Evolutionary conservation across 768 basidiomycete genomes (phyloP), one percentile per base, ranked within the genome.

Genomic region (Punctularia strigosozonata): DNA sequence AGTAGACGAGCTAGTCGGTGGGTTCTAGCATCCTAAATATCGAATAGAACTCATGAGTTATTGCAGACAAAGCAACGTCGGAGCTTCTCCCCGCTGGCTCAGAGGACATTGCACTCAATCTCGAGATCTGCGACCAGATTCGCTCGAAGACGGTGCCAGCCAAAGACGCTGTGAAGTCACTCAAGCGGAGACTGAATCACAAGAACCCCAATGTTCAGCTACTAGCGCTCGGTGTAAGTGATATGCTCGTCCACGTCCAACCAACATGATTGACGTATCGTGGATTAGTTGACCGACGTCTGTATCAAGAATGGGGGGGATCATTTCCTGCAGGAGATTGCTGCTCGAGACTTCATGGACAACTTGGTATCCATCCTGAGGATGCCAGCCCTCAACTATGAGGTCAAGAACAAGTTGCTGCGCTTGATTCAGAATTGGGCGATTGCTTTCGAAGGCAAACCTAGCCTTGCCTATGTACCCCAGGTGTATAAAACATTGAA

Each of bases 221-320:
- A 22, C 66, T 91, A 42, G 76, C 89, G n/a, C 70, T 95, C 10
- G 68, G 74, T 8, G 91, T 94, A 55, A 51, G 87, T 71, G 24
- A 15, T n/a, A 35, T 24, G 23, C n/a, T 5, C 15, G 25, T 33
- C 36, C 5, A 19, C 20, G 28, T 13, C 41, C 32, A 38, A 34
- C 39, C 21, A 6, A 23, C 21, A 32, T 36, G 22, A 35, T 26
- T 40, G 21, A 41, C 41, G 14, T 41, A 38, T 35, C 33, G 31
- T 40, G 33, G 39, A 35, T 1, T 54, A 94, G 85, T 67, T 97
- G 36, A 78, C 85, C 34, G 95, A 98, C 58, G 69, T 80, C 6
- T 91, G 88, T 51, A 73, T 98, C 57, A 99, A 99, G 78, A 99
- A 99, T 51, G 90, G 89, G 7, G 95, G 95, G 0, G 90, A 97